These are phyloP conservation scores for Nectriaceae sp. DNA, from an alignment of 2,329 filamentous ascomycete genomes.

Conservation along the genomic window DNA sequence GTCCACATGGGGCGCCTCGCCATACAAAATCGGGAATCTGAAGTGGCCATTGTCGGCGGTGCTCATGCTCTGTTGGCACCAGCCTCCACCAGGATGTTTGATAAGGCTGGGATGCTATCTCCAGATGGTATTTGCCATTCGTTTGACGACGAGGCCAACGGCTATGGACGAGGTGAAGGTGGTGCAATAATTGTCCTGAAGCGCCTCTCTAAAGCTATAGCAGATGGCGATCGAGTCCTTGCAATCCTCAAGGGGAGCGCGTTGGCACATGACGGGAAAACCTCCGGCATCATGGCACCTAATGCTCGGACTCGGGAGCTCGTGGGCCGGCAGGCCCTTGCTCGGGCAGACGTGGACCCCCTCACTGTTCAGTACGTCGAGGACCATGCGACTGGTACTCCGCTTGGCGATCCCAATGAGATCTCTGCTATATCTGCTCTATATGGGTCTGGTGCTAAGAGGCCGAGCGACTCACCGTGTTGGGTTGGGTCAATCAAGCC, in stretches of 20 bases:
- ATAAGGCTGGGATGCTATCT: slow-evolving; percentile 6
- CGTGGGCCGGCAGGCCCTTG: background rate
- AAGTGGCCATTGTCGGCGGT: background rate
- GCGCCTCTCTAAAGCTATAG: slow-evolving; percentile 41
- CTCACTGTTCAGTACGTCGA: background rate
- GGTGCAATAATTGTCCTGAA: slow-evolving; percentile 47
- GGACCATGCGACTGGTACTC: background rate
- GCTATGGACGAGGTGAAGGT: slow-evolving; percentile 53
- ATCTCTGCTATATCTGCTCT: background rate
- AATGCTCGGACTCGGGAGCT: slow-evolving; percentile 1
- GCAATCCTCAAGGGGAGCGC: slow-evolving; percentile 1
- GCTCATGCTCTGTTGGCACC: background rate
- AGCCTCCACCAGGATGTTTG: slow-evolving; percentile 1
- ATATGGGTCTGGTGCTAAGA: background rate
- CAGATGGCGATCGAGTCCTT: slow-evolving; percentile 14
- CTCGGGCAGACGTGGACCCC: background rate
- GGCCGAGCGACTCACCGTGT: background rate
- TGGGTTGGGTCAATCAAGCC: slow-evolving; percentile 5
- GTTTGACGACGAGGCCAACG: slow-evolving; percentile 41
- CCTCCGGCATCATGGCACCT: slow-evolving; percentile 3
- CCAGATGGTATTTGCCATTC: slow-evolving; percentile 6
- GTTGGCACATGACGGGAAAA: slow-evolving; percentile 3
- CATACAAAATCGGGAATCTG: background rate
- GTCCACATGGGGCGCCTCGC: slow-evolving; percentile 4
- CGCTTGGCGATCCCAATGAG: background rate